phyloP scores from a whole-genome alignment of 208 protist species.

The Acanthamoeba divionensis region DNA sequence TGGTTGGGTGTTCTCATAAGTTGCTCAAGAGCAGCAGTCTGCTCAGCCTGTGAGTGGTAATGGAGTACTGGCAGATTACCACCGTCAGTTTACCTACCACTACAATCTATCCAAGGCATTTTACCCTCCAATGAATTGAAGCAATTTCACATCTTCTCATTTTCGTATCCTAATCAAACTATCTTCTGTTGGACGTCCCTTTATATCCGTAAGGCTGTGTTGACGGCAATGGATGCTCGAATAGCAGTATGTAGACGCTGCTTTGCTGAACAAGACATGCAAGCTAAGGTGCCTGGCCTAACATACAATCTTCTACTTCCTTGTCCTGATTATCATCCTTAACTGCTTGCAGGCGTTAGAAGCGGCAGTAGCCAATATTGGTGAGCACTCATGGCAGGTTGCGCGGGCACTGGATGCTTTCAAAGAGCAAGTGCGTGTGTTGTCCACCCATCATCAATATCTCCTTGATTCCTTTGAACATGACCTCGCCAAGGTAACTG shows the following conservation, averaged over 20 bases:
- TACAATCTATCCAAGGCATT: conserved; percentile 14
- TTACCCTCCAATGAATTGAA: background rate
- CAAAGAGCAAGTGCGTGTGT: background rate
- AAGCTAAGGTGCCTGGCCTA: conserved; percentile 1
- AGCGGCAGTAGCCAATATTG: background rate
- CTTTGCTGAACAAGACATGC: conserved; percentile 32
- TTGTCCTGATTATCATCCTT: background rate
- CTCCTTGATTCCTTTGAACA: background rate
- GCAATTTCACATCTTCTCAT: background rate
- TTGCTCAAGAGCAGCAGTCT: background rate
- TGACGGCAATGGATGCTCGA: background rate
- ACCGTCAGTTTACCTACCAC: conserved; percentile 1
- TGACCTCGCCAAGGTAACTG: background rate
- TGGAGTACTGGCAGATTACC: background rate
- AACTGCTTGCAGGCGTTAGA: background rate
- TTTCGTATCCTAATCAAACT: background rate
- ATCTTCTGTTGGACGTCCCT: background rate
- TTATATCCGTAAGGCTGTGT: background rate
- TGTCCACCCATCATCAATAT: background rate
- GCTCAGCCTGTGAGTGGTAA: background rate
- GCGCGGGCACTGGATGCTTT: background rate
- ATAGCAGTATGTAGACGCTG: background rate
- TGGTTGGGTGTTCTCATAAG: background rate
- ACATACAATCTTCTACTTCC: background rate
- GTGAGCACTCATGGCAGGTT: background rate